phyloP scores from a whole-genome alignment of 306 rosid genomes.

The Quercus engelmannii region DNA sequence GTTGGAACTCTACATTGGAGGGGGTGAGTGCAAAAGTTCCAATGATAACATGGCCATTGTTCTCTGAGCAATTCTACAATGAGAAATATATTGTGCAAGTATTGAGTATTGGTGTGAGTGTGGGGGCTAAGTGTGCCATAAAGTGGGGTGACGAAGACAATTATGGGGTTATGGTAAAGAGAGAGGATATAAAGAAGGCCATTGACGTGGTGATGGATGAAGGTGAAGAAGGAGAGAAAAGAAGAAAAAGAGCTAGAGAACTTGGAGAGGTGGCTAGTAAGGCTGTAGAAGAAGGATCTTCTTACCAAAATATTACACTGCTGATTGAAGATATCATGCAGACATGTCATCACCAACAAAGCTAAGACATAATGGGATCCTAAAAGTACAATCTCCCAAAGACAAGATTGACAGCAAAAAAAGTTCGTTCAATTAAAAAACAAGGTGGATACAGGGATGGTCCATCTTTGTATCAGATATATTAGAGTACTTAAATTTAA shows the following conservation, averaged over 20 bases:
- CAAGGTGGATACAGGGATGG: no score
- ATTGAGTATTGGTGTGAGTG: conserved; percentile 2
- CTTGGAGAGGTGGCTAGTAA: not conserved
- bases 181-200: not conserved
- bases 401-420: no score
- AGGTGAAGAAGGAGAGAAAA: not conserved
- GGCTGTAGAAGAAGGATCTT: not conserved
- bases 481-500: no score
- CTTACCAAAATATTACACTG: not conserved
- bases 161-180: conserved; percentile 14
- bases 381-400: no score
- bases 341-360: not conserved
- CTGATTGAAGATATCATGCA: not conserved
- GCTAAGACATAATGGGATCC: no score
- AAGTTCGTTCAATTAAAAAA: no score
- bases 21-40: conserved; percentile 47
- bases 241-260: not conserved
- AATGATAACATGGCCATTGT: conserved; percentile 57
- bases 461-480: no score
- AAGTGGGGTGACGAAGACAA: conserved; percentile 15
- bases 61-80: conserved; percentile 54
- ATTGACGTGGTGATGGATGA: conserved; percentile 3
- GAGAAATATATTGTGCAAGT: conserved; percentile 33
- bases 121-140: not conserved
- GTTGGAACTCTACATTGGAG: conserved; percentile 67